Evolutionary conservation across 2,329 filamentous ascomycete genomes (phyloP).

Genomic region (Diaporthe longicolla): DNA sequence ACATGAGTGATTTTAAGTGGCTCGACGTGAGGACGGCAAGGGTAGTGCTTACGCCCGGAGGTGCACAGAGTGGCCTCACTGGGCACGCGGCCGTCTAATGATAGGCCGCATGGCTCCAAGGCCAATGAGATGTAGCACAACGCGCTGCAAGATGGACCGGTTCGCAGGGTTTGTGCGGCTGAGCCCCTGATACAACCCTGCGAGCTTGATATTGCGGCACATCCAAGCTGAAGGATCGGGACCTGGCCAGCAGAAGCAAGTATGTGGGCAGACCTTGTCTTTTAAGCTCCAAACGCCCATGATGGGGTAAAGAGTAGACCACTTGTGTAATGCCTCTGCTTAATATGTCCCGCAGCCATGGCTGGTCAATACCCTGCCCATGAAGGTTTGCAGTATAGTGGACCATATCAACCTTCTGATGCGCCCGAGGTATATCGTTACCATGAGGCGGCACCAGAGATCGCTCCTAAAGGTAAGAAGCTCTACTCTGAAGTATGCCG

Average conservation of each 20-base stretch:
- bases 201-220: background rate
- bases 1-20: background rate
- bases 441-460: constrained; percentile 8
- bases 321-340: background rate
- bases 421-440: constrained; percentile 14
- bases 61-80: background rate
- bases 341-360: constrained; percentile 11
- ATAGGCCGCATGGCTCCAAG: constrained; percentile 4
- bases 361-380: constrained; percentile 26
- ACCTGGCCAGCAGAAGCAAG: background rate
- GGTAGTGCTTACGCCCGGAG: constrained; percentile 4
- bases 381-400: constrained; percentile 13
- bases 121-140: background rate
- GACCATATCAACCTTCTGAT: background rate
- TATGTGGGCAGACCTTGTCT: background rate
- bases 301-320: background rate
- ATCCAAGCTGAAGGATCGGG: constrained; percentile 25
- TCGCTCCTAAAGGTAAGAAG: background rate
- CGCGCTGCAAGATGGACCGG: background rate
- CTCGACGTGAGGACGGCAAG: background rate
- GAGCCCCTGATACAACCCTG: constrained; percentile 21
- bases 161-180: constrained; percentile 7
- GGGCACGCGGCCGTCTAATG: background rate
- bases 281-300: background rate
- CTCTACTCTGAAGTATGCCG: no score